Evolutionary conservation across 495 filamentous ascomycete species (phyloP), one percentile per base, ranked within the genome.

Genomic region (Amphirosellinia nigrospora): DNA sequence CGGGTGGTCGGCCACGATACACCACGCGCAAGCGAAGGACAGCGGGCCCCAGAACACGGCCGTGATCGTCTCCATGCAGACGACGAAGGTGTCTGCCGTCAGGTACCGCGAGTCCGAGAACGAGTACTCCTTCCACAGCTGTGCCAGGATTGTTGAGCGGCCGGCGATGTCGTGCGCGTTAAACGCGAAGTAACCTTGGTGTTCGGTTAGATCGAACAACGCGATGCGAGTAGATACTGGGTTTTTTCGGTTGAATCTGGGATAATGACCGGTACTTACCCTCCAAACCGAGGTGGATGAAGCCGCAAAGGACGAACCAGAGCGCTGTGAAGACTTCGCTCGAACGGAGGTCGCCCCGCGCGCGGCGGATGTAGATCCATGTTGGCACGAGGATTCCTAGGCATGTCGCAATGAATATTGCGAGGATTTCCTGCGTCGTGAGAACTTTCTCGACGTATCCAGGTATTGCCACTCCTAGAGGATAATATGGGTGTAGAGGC

Each of bases 91-190:
- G 73, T 90, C 83, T 9, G 80, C 76, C 0, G 83, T 84, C 67
- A 89, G 76, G 69, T 90, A 90, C 21, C 88, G 82, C 28, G 85
- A 88, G 71, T 90, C 88, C 0, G 85, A 86, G 23, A 85, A 74
- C 7, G 87, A 79, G 78, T 89, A 90, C 73, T 89, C 87, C 69
- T 89, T 90, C 88, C 88, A 90, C 30, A 89, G 75, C 77, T 90
- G 86, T 0, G 84, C 88, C 58, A 89, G 84, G n/a, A 89, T 56
- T 62, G 83, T 80, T 66, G 78, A 78, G 66, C 72, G 78, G 45
- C 75, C 71, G 36, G 78, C 82, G 76, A 89, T 83, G 61, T 70
- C 69, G 19, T 73, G 72, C 67, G 79, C 78, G 36, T 86, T 84
- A 52, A 75, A 73, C 19, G 79, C 84, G 72, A 84, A 88, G 75